Conservation (phyloP, 176 grass and related monocot species). For the Juncus inflexus region DNA sequence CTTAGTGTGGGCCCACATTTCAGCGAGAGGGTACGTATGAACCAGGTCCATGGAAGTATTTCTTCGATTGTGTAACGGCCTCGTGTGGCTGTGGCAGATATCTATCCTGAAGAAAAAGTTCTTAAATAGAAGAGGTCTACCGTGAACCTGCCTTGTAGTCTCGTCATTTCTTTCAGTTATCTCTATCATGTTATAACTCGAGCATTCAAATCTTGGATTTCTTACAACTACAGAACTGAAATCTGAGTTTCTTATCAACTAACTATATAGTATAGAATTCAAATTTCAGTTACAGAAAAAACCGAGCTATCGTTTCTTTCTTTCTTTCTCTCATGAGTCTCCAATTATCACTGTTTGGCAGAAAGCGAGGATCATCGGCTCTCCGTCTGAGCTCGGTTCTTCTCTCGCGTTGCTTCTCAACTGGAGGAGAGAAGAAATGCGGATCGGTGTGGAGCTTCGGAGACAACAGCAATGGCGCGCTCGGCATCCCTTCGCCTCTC, state of each 20-base stretch:
- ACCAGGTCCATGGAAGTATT: background rate
- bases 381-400: slow-evolving; percentile 30
- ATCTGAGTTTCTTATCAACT: no score
- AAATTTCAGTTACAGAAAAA: no score
- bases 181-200: background rate
- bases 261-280: no score
- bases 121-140: no score
- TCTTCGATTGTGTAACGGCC: background rate
- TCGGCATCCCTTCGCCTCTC: slow-evolving; percentile 37
- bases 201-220: background rate
- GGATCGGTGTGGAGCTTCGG: slow-evolving; percentile 68
- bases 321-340: background rate
- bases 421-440: background rate
- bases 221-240: background rate
- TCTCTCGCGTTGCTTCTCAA: slow-evolving; percentile 20
- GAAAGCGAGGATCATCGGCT: background rate
- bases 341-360: slow-evolving; percentile 10
- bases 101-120: background rate
- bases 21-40: background rate
- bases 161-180: no score
- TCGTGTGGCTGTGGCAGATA: background rate
- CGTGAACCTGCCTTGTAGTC: no score
- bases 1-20: background rate
- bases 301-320: no score
- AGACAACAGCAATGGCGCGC: slow-evolving; percentile 70